Evolutionary conservation across 768 basidiomycete species (phyloP), one percentile per base, ranked within the genome.

Genomic region (Psilocybe sp.): DNA sequence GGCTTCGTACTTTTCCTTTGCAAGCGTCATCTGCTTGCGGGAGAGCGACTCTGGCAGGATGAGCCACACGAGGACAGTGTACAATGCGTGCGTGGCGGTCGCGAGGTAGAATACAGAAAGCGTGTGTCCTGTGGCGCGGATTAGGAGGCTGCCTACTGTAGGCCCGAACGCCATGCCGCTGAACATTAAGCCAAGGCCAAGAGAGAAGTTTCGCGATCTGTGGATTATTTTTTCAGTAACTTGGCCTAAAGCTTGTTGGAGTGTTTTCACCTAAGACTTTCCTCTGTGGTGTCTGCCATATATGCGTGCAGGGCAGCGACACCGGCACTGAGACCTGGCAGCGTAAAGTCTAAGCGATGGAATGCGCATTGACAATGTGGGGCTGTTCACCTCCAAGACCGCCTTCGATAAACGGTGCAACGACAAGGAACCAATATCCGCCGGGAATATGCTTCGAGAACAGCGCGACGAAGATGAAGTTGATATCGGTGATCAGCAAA

Each of bases 31-130:
- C 45, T 79, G 70, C 0, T 64, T 69, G 33, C 65, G 60, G 9
- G 85, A 79, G 1, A 93, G 74, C 0, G 91, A 90, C 65, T 97
- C 92, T 0, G 93, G 93, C 42, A 95, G 60, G 52, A 90, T 20
- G 50, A 85, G 66, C 65, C 81, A 76, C 20, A 81, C 60, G 41
- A 83, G 56, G 37, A 75, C 42, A 1, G 77, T 64, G 56, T 79
- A 82, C 40, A 81, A 7, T 18, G 74, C 18, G 53, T 88, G 84
- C 6, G 82, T 51, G 8, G 61, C 53, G 4, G 73, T 63, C 8
- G 85, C 78, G 40, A 84, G 57, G 64, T 89, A 94, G 72, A 94
- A 94, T 14, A 89, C 82, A 1, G 80, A 79, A 15, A 89, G 64
- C 9, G 78, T 58, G 13, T 70, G 67, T 5, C 75, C 77, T 1